A percentile compares a stretch with the other conserved stretches of the same genome.
Evolutionary conservation across 495 filamentous ascomycete species (phyloP).

Genomic region (Daldinia childiae): DNA sequence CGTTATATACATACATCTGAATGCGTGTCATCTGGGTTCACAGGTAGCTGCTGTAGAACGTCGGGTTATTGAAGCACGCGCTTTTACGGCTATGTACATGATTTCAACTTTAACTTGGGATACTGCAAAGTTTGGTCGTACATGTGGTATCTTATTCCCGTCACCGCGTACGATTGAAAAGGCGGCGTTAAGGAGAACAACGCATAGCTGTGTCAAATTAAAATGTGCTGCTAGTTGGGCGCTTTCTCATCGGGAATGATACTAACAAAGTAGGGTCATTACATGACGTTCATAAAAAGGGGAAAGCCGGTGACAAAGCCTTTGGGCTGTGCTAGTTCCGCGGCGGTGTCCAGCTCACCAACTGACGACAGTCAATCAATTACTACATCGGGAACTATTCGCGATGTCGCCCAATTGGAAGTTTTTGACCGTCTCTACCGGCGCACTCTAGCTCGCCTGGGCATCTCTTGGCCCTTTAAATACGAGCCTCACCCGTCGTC

Average conservation of each 20-base stretch:
- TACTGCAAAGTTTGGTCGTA: not conserved
- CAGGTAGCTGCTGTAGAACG: not conserved
- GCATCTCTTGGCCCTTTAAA: conserved; percentile 30
- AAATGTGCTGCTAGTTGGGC: not conserved
- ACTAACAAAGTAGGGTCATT: not conserved
- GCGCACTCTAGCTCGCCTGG: conserved; percentile 4
- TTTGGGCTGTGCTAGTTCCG: not conserved
- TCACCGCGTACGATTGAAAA: too few species aligned
- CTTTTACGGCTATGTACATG: not conserved
- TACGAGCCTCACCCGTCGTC: conserved; percentile 27
- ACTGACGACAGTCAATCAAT: conserved; percentile 26
- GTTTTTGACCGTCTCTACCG: conserved; percentile 9
- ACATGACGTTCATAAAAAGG: conserved; percentile 2
- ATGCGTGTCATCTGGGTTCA: not conserved
- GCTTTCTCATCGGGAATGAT: not conserved
- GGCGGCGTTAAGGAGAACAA: not conserved
- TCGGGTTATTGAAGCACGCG: not conserved
- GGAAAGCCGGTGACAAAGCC: conserved; percentile 4
- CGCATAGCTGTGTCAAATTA: not conserved
- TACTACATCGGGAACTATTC: conserved; percentile 17
- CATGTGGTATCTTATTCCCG: too few species aligned
- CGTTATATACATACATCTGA: not conserved
- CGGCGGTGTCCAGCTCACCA: conserved; percentile 7
- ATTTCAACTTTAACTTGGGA: not conserved
- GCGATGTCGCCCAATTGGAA: conserved; percentile 23